These are phyloP conservation scores for Brassica hybrid DNA, from an alignment of 441 rosid genomes.

Conservation along the genomic window DNA sequence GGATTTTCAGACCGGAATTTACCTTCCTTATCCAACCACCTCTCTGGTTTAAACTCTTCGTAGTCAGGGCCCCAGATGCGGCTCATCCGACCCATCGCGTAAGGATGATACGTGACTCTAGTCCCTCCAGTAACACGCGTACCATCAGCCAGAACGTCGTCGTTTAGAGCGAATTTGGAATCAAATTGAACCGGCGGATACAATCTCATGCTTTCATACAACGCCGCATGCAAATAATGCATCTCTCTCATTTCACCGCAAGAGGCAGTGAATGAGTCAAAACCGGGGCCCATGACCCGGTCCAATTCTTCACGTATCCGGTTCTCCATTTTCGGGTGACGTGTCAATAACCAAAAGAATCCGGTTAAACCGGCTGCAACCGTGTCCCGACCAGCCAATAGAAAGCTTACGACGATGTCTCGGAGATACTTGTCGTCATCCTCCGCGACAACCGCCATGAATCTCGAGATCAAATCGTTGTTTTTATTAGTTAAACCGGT, in stretches of 20 bases:
- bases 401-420: slow-evolving; percentile 62
- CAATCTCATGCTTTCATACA: slow-evolving; percentile 60
- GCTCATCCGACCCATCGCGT: slow-evolving; percentile 73
- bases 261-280: slow-evolving; percentile 41
- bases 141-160: slow-evolving; percentile 58
- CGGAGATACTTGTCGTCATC: slow-evolving; percentile 57
- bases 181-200: slow-evolving; percentile 70
- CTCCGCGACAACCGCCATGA: slow-evolving; percentile 51
- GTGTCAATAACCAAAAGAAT: slow-evolving; percentile 59
- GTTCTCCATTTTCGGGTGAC: slow-evolving; percentile 48
- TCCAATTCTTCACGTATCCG: slow-evolving; percentile 57
- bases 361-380: slow-evolving; percentile 63
- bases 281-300: slow-evolving; percentile 41
- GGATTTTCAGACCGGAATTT: slow-evolving; percentile 45
- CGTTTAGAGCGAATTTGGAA: slow-evolving; percentile 59
- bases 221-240: slow-evolving; percentile 60
- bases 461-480: slow-evolving; percentile 59
- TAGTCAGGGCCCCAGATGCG: slow-evolving; percentile 59
- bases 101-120: slow-evolving; percentile 63
- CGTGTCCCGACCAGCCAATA: slow-evolving; percentile 73
- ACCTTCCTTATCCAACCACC: slow-evolving; percentile 54
- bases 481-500: slow-evolving; percentile 40
- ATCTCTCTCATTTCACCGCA: slow-evolving; percentile 48
- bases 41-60: slow-evolving; percentile 54
- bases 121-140: slow-evolving; percentile 54